These are phyloP conservation scores for Polytrichum formosum DNA, from an alignment of 225 moss, liverwort and hornwort species.

Conservation along the genomic window DNA sequence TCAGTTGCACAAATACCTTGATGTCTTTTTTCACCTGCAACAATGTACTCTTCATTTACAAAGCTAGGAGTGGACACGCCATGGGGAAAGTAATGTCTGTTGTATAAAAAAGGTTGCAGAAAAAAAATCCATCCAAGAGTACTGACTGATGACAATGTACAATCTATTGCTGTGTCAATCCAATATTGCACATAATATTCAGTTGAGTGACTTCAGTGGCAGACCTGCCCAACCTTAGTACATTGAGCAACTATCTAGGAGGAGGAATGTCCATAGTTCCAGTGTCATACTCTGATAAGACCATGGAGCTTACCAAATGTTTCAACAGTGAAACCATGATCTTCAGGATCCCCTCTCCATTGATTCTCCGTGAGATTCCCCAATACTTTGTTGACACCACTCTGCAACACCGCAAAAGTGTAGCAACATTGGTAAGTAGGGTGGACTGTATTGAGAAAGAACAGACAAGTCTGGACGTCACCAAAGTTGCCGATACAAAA, in stretches of 20 bases:
- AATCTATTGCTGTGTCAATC: background rate
- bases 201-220: no score
- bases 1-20: slow-evolving; percentile 16
- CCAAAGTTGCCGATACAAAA: background rate
- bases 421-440: background rate
- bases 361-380: slow-evolving; percentile 21
- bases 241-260: no score
- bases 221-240: no score
- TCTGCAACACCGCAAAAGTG: slow-evolving; percentile 25
- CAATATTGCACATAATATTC: no score
- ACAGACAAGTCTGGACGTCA: background rate
- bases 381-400: slow-evolving; percentile 15
- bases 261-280: background rate
- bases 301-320: slow-evolving; percentile 24
- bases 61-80: no score
- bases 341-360: slow-evolving; percentile 25
- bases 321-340: slow-evolving; percentile 16
- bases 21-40: slow-evolving; percentile 19
- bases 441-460: background rate
- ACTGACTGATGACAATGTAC: background rate
- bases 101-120: background rate
- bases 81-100: no score
- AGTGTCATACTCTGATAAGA: background rate
- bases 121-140: background rate
- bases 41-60: background rate